Evolutionary conservation across 768 basidiomycete genomes (phyloP).

Genomic region (Phaeotremella skinneri): DNA sequence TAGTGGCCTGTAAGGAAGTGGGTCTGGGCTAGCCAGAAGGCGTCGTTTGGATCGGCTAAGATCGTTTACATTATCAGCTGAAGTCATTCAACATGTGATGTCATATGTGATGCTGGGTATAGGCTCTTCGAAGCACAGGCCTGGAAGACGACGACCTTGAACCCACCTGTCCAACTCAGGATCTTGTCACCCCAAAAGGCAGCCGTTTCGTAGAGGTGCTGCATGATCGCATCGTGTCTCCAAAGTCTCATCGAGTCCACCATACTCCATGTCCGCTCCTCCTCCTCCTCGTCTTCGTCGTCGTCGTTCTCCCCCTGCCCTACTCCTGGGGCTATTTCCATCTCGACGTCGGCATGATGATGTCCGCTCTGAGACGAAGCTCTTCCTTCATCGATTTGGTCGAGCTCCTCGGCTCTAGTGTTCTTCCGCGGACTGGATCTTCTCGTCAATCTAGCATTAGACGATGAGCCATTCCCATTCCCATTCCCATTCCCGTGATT

Average conservation of each 20-base stretch:
- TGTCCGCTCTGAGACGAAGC: too few species aligned
- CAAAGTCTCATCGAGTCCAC: conserved; percentile 94
- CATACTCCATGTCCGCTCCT: conserved; percentile 63
- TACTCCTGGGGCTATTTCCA: conserved; percentile 11
- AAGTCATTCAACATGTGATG: conserved; percentile 6
- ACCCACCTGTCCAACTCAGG: conserved; percentile 85
- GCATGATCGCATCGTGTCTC: conserved; percentile 97
- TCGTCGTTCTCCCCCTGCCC: conserved; percentile 50
- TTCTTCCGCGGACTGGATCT: background rate
- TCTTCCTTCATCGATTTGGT: background rate
- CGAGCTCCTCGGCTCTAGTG: background rate
- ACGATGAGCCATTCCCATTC: background rate
- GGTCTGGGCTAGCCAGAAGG: conserved; percentile 97
- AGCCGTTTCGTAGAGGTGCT: conserved; percentile 95
- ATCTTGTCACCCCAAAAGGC: conserved; percentile 99
- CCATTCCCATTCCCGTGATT: too few species aligned
- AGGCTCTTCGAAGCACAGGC: conserved; percentile 8
- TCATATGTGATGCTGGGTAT: background rate
- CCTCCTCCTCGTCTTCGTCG: conserved; percentile 54
- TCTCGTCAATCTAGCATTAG: background rate
- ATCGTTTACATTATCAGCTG: background rate
- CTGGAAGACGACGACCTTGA: conserved; percentile 1
- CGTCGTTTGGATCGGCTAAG: conserved; percentile 90
- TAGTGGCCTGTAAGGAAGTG: conserved; percentile 96
- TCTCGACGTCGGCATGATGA: background rate